phyloP scores from a whole-genome alignment of 2,329 filamentous ascomycete species.

The Delphinella strobiligena region DNA sequence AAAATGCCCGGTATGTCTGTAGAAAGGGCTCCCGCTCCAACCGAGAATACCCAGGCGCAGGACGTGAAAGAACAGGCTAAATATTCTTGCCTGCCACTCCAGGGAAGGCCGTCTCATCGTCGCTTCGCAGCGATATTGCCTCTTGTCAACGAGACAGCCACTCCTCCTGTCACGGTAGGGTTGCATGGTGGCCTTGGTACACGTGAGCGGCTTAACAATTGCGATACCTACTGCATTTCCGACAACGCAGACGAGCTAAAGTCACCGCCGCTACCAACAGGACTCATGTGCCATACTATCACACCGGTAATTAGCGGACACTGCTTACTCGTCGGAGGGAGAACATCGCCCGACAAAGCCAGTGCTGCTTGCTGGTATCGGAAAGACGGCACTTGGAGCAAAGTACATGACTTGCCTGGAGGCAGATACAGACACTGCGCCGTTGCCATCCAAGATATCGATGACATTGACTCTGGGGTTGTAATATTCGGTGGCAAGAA shows the following conservation, averaged over 20 bases:
- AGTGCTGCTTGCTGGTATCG: constrained; percentile 67
- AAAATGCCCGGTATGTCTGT: constrained; percentile 16
- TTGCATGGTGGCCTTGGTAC: constrained; percentile 34
- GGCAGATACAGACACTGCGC: constrained; percentile 66
- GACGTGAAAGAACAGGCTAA: too few relatives aligned
- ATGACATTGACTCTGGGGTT: constrained; percentile 29
- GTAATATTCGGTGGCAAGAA: constrained; percentile 36
- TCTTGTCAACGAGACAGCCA: constrained; percentile 15
- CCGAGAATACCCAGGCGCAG: too few relatives aligned
- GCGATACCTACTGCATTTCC: constrained; percentile 27
- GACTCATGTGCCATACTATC: constrained; percentile 62
- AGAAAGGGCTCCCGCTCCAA: not conserved
- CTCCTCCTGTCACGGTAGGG: constrained; percentile 19
- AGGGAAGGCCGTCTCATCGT: constrained; percentile 13
- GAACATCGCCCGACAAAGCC: constrained; percentile 60
- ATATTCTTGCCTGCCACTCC: not conserved
- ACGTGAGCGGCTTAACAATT: constrained; percentile 36
- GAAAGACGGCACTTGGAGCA: constrained; percentile 50
- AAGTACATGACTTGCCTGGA: constrained; percentile 52
- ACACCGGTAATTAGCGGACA: constrained; percentile 48
- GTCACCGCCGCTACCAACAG: constrained; percentile 18
- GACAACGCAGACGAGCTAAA: constrained; percentile 18
- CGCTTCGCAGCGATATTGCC: constrained; percentile 28
- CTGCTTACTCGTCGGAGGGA: constrained; percentile 61
- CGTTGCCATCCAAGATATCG: constrained; percentile 26